These are phyloP conservation scores for Melaleuca quinquenervia DNA, from an alignment of 345 rosid genomes.

Conservation along the genomic window DNA sequence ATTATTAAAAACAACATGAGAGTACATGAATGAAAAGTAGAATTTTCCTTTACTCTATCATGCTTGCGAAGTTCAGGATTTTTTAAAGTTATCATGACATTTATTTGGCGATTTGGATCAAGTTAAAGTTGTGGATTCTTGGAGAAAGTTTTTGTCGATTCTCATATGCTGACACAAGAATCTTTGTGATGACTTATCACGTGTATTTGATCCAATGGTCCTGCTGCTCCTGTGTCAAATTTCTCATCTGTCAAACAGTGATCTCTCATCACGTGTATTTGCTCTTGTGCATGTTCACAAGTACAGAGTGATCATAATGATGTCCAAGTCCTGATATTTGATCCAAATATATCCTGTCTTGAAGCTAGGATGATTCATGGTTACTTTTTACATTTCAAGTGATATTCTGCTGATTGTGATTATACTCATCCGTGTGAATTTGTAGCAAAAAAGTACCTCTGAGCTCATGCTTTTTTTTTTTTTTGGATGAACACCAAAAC, in stretches of 20 bases:
- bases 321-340: neutral
- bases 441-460: neutral
- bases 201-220: neutral
- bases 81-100: neutral
- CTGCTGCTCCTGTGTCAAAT: neutral
- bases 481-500: too few species aligned
- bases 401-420: neutral
- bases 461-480: neutral
- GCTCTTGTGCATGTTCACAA: neutral
- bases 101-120: neutral
- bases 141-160: neutral
- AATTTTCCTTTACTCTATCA: neutral
- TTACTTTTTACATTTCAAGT: neutral
- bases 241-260: neutral
- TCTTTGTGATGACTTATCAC: neutral
- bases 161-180: neutral
- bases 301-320: neutral
- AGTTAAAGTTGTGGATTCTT: neutral
- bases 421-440: neutral
- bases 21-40: neutral
- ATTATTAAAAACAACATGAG: neutral
- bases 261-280: neutral
- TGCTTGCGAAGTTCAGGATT: neutral
- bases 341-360: neutral
- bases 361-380: neutral